A percentile compares a stretch with the other conserved stretches of the same genome.
Evolutionary conservation across 139 green algal genomes (phyloP).

Genomic region (Monoraphidium neglectum): DNA sequence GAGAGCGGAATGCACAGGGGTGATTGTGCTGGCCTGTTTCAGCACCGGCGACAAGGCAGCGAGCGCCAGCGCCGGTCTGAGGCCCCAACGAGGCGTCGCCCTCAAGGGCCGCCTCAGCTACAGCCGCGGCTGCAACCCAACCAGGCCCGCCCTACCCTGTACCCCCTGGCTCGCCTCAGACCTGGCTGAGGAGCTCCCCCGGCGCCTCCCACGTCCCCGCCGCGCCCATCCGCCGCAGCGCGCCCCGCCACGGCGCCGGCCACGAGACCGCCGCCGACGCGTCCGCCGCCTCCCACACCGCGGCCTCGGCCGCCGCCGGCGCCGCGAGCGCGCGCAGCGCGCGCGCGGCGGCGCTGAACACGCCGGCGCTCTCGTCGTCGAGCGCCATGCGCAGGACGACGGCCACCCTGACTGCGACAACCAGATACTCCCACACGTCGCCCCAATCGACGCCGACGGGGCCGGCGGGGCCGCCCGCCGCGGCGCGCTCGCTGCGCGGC

Average conservation of each 20-base stretch:
- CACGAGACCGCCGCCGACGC: conserved; percentile 27
- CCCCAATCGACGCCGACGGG: conserved; percentile 33
- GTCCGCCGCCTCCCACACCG: conserved; percentile 38
- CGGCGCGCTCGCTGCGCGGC: conserved; percentile 12
- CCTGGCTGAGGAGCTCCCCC: background rate
- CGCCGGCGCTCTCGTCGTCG: conserved; percentile 48
- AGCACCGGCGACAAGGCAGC: background rate
- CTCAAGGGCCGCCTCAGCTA: no score
- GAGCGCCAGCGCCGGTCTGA: background rate
- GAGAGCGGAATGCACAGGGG: no score
- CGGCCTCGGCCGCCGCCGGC: conserved; percentile 19
- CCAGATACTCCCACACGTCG: conserved; percentile 61
- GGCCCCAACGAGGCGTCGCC: no score
- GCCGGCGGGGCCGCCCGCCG: background rate
- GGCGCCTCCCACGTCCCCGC: conserved; percentile 6
- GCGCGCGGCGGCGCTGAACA: conserved; percentile 49
- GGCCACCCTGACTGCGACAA: conserved; percentile 42
- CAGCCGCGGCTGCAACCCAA: background rate
- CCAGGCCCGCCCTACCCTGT: background rate
- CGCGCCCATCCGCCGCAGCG: background rate
- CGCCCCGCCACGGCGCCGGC: conserved; percentile 2
- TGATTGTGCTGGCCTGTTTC: no score
- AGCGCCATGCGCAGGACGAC: conserved; percentile 59
- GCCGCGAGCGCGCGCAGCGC: conserved; percentile 44
- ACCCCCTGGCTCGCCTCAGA: background rate